A percentile compares a stretch with the other conserved stretches of the same genome.
phyloP scores from a whole-genome alignment of 805 yeast genomes.

The Nakazawaea wyomingensis region DNA sequence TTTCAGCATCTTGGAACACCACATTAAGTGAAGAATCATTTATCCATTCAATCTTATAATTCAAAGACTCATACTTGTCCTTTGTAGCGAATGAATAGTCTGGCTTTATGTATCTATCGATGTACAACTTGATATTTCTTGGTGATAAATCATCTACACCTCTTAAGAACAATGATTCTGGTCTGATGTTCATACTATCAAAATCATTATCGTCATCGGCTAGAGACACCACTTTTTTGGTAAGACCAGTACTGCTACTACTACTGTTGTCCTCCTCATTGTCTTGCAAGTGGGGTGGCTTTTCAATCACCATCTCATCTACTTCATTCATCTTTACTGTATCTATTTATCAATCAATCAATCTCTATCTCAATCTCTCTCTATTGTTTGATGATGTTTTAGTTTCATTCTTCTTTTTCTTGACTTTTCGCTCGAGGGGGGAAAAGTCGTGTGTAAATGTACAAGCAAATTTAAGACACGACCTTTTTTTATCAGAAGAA shows the following conservation, averaged over 20 bases:
- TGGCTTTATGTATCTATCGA: conserved; percentile 40
- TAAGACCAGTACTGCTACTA: not conserved
- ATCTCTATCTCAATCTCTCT: no score
- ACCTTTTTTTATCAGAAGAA: no score
- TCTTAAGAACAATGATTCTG: conserved; percentile 42
- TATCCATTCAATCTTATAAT: conserved; percentile 56
- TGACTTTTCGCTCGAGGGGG: no score
- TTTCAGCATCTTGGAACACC: conserved; percentile 37
- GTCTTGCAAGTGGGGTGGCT: conserved; percentile 22
- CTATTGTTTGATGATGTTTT: no score
- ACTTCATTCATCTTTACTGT: conserved; percentile 18
- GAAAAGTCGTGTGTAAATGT: no score
- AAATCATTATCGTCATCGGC: conserved; percentile 14
- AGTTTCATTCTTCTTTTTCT: no score
- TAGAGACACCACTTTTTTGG: conserved; percentile 3
- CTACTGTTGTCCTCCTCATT: no score
- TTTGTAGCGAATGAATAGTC: conserved; percentile 23
- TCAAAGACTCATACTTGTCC: conserved; percentile 22
- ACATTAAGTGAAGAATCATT: conserved; percentile 56
- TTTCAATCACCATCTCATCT: conserved; percentile 8
- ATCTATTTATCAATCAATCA: conserved; percentile 7
- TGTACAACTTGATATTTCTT: conserved; percentile 49
- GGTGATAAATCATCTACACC: conserved; percentile 68
- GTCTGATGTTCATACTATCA: conserved; percentile 28
- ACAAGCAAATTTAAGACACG: no score